These are phyloP conservation scores for Lepiota subincarnata DNA, from an alignment of 768 basidiomycete species.

Conservation along the genomic window DNA sequence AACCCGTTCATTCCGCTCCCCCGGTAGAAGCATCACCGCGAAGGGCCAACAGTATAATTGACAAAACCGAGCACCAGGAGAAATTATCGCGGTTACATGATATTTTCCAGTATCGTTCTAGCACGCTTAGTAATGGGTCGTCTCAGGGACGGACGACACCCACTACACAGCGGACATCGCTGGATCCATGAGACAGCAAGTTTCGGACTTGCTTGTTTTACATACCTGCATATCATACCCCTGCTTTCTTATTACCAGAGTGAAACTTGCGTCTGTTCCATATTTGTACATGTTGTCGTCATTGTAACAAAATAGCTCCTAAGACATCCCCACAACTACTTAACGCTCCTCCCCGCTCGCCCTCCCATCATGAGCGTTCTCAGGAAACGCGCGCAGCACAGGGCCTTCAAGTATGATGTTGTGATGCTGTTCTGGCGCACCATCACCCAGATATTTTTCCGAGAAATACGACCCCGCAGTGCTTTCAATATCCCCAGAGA, in stretches of 20 bases:
- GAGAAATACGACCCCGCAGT: conserved; percentile 90
- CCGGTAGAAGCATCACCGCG: conserved; percentile 23
- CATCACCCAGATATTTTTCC: conserved; percentile 91
- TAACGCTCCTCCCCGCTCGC: conserved; percentile 1
- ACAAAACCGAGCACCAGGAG: conserved; percentile 47
- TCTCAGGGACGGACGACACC: conserved; percentile 31
- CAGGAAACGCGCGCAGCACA: conserved; percentile 14
- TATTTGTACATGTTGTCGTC: not conserved
- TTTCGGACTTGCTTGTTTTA: conserved; percentile 1
- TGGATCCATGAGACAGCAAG: conserved; percentile 18
- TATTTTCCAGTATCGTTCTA: conserved; percentile 79
- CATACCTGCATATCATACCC: not conserved
- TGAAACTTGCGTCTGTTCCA: not conserved
- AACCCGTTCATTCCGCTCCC: conserved; percentile 29
- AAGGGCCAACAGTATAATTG: conserved; percentile 16
- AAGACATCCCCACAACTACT: not conserved
- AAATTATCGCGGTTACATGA: conserved; percentile 73
- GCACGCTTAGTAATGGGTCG: conserved; percentile 48
- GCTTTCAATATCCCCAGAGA: conserved; percentile 91
- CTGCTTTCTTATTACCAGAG: not conserved
- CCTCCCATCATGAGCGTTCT: conserved; percentile 19
- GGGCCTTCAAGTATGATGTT: conserved; percentile 55
- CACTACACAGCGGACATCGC: conserved; percentile 26
- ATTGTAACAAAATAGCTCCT: not conserved
- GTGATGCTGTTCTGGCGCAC: conserved; percentile 82